phyloP scores from a whole-genome alignment of 2,329 filamentous ascomycete genomes.

The Pyricularia pennisetigena region DNA sequence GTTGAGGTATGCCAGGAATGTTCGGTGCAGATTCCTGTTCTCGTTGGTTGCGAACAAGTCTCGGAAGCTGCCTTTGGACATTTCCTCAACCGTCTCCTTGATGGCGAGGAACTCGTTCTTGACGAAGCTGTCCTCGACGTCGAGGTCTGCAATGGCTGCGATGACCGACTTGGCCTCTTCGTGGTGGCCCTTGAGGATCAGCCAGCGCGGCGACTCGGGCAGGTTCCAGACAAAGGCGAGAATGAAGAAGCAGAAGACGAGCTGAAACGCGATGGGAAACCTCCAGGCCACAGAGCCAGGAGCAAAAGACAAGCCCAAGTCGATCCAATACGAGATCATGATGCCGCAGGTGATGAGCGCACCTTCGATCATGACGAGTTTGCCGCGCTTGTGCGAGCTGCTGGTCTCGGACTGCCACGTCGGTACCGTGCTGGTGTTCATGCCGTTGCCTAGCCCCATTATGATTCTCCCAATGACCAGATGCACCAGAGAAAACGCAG shows the following conservation, averaged over 20 bases:
- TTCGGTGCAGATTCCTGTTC: constrained; percentile 14
- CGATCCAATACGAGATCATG: constrained; percentile 50
- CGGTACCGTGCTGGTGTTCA: constrained; percentile 36
- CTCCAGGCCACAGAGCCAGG: constrained; percentile 43
- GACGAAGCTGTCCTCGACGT: constrained; percentile 41
- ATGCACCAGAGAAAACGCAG: constrained; percentile 27
- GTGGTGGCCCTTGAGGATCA: constrained; percentile 31
- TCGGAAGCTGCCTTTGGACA: constrained; percentile 12
- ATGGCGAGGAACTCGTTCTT: constrained; percentile 39
- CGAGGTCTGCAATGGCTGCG: constrained; percentile 25
- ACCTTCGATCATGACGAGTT: constrained; percentile 51
- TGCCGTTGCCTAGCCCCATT: constrained; percentile 31
- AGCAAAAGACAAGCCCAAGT: constrained; percentile 45
- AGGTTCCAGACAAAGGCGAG: constrained; percentile 39
- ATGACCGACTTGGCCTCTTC: constrained; percentile 33
- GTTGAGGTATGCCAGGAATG: constrained; percentile 11
- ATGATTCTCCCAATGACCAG: constrained; percentile 34
- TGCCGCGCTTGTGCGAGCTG: constrained; percentile 46
- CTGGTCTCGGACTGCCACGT: constrained; percentile 54
- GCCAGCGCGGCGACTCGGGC: constrained; percentile 40
- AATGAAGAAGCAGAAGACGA: constrained; percentile 49
- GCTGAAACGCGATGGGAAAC: constrained; percentile 49
- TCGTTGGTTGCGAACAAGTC: constrained; percentile 12
- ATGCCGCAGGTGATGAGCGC: constrained; percentile 47
- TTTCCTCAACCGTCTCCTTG: constrained; percentile 59